Percentiles rank a stretch among this genome's conserved stretches.
phyloP scores from a whole-genome alignment of 192 early-diverging fungal genomes.

The Linderina pennispora region DNA sequence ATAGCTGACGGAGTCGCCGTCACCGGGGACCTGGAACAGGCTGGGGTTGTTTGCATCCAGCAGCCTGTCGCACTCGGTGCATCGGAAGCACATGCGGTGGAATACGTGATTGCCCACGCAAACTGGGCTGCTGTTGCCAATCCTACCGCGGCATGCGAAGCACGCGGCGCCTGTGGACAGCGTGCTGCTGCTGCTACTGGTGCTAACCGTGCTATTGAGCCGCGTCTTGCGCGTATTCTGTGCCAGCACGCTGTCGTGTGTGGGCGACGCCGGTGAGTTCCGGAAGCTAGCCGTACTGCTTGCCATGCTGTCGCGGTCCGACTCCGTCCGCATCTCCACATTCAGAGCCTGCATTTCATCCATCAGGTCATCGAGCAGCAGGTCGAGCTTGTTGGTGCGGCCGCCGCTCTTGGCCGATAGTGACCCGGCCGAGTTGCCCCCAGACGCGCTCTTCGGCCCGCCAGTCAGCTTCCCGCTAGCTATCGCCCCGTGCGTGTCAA shows the following conservation, averaged over 20 bases:
- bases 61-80: neutral
- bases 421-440: constrained; percentile 26
- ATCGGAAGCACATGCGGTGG: neutral
- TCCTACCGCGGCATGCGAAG: neutral
- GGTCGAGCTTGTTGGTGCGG: constrained; percentile 41
- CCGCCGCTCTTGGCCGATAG: constrained; percentile 23
- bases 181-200: constrained; percentile 41
- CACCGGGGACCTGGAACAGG: neutral
- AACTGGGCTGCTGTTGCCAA: neutral
- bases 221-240: constrained; percentile 15
- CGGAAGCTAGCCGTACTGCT: constrained; percentile 29
- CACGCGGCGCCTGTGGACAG: constrained; percentile 13
- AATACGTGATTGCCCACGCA: neutral
- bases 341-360: constrained; percentile 45
- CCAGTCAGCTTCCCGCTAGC: too few species aligned
- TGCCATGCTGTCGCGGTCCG: constrained; percentile 42
- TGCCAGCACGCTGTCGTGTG: neutral
- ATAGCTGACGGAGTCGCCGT: constrained; percentile 11
- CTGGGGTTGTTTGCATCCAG: neutral
- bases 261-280: constrained; percentile 16
- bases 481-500: too few species aligned
- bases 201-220: constrained; percentile 40
- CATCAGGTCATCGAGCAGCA: constrained; percentile 43
- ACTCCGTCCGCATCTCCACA: constrained; percentile 28
- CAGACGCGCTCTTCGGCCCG: too few species aligned